These are phyloP conservation scores for Bonnemaisonia californica DNA, from an alignment of 31 red algal species.

Conservation along the genomic window DNA sequence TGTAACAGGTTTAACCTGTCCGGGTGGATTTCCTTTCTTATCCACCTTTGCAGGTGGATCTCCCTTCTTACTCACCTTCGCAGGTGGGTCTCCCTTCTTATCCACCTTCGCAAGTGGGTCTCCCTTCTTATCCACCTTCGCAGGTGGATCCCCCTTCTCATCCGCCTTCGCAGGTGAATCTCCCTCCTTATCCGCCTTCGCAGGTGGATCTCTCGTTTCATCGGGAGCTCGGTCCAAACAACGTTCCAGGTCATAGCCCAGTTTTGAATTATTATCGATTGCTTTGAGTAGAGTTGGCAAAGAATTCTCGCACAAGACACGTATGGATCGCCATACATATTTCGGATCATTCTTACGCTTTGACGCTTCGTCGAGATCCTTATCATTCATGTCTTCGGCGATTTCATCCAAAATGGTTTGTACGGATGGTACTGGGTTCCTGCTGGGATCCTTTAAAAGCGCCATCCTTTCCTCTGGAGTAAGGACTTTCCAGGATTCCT, in stretches of 20 bases:
- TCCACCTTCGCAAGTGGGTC: too few relatives aligned
- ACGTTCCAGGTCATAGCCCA: slow-evolving; percentile 1
- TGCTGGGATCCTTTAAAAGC: background rate
- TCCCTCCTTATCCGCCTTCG: too few relatives aligned
- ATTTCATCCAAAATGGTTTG: background rate
- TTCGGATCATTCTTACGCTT: slow-evolving; percentile 32
- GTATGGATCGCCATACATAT: slow-evolving; percentile 31
- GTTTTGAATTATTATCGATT: background rate
- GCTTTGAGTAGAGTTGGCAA: background rate
- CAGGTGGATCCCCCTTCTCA: too few relatives aligned
- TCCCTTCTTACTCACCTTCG: too few relatives aligned
- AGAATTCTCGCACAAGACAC: slow-evolving; percentile 25
- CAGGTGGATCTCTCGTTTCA: too few relatives aligned
- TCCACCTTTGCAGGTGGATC: too few relatives aligned
- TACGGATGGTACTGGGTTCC: slow-evolving; percentile 1
- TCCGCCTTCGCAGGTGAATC: too few relatives aligned
- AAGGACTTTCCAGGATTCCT: slow-evolving; percentile 1
- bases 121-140: too few relatives aligned
- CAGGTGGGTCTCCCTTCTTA: too few relatives aligned
- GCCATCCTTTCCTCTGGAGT: background rate
- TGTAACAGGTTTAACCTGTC: too few relatives aligned
- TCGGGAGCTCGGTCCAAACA: too few relatives aligned
- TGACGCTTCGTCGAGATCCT: slow-evolving; percentile 9
- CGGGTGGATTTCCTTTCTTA: too few relatives aligned
- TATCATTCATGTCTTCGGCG: slow-evolving; percentile 25